Conservation (phyloP, 331 rosid species). For the Prunus yedoensis region DNA sequence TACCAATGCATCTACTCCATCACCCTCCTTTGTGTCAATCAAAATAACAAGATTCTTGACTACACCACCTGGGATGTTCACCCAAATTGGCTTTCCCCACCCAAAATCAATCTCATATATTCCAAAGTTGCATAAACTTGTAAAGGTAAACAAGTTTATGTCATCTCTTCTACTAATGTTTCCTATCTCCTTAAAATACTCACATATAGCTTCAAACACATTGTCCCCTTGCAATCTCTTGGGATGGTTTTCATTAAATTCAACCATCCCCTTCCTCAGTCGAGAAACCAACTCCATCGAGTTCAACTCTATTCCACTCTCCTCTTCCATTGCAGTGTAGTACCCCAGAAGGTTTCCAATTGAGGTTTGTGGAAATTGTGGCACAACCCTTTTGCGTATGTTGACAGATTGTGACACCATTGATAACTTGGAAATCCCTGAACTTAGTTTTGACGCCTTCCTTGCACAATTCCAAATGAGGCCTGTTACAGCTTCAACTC, state of each 20-base stretch:
- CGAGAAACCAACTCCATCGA: too few relatives aligned
- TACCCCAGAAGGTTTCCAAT: too few relatives aligned
- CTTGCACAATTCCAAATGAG: conserved; percentile 24
- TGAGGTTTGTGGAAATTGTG: too few relatives aligned
- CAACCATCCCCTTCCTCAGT: too few relatives aligned
- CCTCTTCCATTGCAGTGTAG: too few relatives aligned
- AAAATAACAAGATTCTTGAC: background rate
- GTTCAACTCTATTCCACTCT: too few relatives aligned
- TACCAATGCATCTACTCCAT: conserved; percentile 19
- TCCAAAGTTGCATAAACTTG: conserved; percentile 31
- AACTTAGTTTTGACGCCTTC: background rate
- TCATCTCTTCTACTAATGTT: background rate
- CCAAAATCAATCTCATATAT: conserved; percentile 49
- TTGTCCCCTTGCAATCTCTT: conserved; percentile 9
- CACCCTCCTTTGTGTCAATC: conserved; percentile 19
- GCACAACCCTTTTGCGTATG: too few relatives aligned
- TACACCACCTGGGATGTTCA: background rate
- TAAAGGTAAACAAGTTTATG: background rate
- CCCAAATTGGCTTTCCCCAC: conserved; percentile 42
- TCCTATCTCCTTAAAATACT: conserved; percentile 2
- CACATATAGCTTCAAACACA: background rate
- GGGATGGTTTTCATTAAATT: too few relatives aligned
- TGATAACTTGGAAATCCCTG: background rate
- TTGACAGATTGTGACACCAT: background rate
- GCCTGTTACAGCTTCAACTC: conserved; percentile 17